A percentile compares a stretch with the other conserved stretches of the same genome.
Conservation (phyloP, 163 green algal species). For the Scenedesmus sp. region DNA sequence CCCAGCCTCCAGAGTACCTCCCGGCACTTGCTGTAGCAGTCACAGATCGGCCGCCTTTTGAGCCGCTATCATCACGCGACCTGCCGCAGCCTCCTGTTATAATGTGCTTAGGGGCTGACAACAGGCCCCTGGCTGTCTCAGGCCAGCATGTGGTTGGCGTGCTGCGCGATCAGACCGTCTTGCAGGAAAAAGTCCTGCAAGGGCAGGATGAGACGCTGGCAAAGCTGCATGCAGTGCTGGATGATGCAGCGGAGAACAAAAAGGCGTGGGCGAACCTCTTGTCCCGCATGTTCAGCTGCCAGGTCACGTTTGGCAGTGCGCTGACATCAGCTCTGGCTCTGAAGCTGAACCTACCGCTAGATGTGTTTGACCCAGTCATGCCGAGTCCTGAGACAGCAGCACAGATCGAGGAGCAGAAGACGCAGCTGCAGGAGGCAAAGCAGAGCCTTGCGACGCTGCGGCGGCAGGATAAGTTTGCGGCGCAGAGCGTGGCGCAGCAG, state of each 20-base stretch:
- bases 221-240: neutral
- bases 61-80: neutral
- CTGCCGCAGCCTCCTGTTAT: slow-evolving; percentile 39
- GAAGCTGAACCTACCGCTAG: slow-evolving; percentile 11
- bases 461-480: neutral
- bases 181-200: slow-evolving; percentile 47
- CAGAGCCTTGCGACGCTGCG: neutral
- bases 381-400: neutral
- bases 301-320: slow-evolving; percentile 36
- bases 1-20: slow-evolving; percentile 14
- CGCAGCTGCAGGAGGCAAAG: neutral
- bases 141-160: slow-evolving; percentile 55
- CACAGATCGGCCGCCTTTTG: neutral
- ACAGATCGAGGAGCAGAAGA: neutral
- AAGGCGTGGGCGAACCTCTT: slow-evolving; percentile 34
- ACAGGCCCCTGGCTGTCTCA: slow-evolving; percentile 65
- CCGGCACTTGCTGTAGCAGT: slow-evolving; percentile 41
- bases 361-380: neutral
- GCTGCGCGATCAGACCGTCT: neutral
- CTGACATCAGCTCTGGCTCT: slow-evolving; percentile 20
- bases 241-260: slow-evolving; percentile 2
- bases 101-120: slow-evolving; percentile 69
- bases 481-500: neutral
- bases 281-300: slow-evolving; percentile 20
- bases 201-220: slow-evolving; percentile 23